Conservation (phyloP, 169 alveolate genomes). For the Cryptosporidium ubiquitum region DNA sequence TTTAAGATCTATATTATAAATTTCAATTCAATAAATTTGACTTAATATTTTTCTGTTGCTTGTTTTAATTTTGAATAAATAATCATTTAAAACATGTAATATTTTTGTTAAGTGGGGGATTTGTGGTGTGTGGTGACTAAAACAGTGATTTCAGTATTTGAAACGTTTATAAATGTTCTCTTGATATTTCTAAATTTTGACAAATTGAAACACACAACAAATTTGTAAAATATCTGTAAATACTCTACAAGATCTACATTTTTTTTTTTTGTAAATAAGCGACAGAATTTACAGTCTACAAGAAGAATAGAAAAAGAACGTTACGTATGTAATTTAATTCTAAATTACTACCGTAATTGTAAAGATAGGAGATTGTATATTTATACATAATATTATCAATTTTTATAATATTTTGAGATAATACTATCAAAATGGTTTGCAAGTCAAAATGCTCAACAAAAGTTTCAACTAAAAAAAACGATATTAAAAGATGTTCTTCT, state of each 20-base stretch:
- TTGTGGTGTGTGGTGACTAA: background rate
- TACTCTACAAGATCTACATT: slow-evolving; percentile 3
- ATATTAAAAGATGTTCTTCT: background rate
- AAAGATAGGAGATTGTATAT: background rate
- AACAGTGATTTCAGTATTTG: background rate
- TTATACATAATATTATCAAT: background rate
- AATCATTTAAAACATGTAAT: no score
- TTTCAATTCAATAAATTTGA: background rate
- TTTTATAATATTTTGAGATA: background rate
- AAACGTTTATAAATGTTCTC: no score
- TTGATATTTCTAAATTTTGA: no score
- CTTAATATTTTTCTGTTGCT: no score
- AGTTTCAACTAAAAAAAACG: background rate
- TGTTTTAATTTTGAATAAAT: no score
- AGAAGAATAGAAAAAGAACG: background rate
- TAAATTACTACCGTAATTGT: background rate
- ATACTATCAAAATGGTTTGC: slow-evolving; percentile 9
- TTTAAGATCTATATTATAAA: background rate
- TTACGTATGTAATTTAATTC: background rate
- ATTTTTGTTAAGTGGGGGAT: background rate
- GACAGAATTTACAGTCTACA: slow-evolving; percentile 30
- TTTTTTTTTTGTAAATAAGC: slow-evolving; percentile 9
- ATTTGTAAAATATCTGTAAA: background rate
- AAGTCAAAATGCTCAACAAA: slow-evolving; percentile 16
- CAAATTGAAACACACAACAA: background rate